These are phyloP conservation scores for Russula olivacea DNA, from an alignment of 768 basidiomycete species.

Conservation along the genomic window DNA sequence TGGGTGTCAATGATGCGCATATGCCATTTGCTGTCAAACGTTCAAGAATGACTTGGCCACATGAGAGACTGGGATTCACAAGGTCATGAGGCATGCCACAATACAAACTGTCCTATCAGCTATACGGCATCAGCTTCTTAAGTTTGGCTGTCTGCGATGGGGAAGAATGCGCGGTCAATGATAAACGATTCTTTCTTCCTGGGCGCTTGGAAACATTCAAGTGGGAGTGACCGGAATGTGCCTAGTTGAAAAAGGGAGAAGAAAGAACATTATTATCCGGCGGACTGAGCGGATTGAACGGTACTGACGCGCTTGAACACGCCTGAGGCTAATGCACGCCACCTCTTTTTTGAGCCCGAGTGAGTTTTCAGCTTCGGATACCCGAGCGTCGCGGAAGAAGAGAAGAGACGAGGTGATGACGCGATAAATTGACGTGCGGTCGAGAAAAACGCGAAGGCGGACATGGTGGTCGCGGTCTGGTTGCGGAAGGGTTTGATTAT, in stretches of 20 bases:
- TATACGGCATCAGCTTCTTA: conserved; percentile 71
- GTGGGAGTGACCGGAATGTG: conserved; percentile 66
- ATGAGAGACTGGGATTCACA: background rate
- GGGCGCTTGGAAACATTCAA: conserved; percentile 64
- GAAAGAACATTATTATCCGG: background rate
- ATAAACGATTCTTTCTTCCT: conserved; percentile 58
- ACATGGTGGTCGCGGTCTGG: conserved; percentile 24
- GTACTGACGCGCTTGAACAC: conserved; percentile 67
- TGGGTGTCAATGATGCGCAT: background rate
- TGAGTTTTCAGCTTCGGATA: conserved; percentile 80
- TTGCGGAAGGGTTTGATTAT: conserved; percentile 3
- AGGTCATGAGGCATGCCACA: background rate
- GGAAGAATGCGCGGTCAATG: conserved; percentile 60
- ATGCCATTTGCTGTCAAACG: background rate
- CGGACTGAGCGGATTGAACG: background rate
- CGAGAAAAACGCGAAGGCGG: conserved; percentile 26
- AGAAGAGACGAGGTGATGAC: conserved; percentile 40
- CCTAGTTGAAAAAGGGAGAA: conserved; percentile 36
- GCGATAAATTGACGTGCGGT: conserved; percentile 17
- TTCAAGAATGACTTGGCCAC: background rate
- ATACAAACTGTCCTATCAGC: conserved; percentile 31
- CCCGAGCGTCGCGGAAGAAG: conserved; percentile 47
- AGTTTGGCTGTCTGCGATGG: conserved; percentile 58
- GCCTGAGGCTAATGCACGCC: conserved; percentile 59
- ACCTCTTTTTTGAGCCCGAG: conserved; percentile 76